Evolutionary conservation across 192 early-diverging fungal genomes (phyloP).

Genomic region (Coemansia sp.): DNA sequence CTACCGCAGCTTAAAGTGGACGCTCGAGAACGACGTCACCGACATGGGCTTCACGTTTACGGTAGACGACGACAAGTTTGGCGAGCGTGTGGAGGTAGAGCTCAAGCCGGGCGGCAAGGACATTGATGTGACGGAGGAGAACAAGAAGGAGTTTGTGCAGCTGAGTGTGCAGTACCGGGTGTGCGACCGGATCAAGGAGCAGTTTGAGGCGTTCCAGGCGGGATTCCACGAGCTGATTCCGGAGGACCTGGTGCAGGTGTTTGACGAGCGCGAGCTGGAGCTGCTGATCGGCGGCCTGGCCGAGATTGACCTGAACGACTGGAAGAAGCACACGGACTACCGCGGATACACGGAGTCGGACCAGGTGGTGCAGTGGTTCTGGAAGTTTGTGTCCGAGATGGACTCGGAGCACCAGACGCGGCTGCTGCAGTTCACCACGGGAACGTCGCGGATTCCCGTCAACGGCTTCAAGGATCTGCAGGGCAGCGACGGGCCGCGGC

Average conservation of each 20-base stretch:
- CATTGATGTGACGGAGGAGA: conserved; percentile 93
- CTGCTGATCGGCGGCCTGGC: conserved; percentile 94
- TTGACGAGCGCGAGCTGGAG: conserved; percentile 98
- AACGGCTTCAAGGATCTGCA: conserved; percentile 99
- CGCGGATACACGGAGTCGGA: conserved; percentile 96
- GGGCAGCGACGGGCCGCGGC: conserved; percentile 91
- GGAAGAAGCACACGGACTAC: conserved; percentile 99
- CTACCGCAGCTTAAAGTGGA: conserved; percentile 89
- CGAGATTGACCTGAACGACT: conserved; percentile 96
- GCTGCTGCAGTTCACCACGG: conserved; percentile 95
- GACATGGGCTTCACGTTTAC: conserved; percentile 86
- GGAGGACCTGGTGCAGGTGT: conserved; percentile 91
- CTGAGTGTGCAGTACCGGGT: conserved; percentile 88
- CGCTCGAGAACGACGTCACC: conserved; percentile 88
- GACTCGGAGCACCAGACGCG: conserved; percentile 93
- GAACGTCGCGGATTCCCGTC: conserved; percentile 95
- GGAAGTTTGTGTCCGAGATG: conserved; percentile 84
- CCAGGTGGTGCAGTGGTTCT: conserved; percentile 94
- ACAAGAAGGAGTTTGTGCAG: conserved; percentile 94
- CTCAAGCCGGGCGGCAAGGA: conserved; percentile 84
- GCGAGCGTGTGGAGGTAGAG: conserved; percentile 83
- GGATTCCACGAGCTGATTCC: conserved; percentile 96
- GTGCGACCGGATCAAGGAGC: conserved; percentile 87
- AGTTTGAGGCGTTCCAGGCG: conserved; percentile 91
- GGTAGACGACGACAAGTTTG: conserved; percentile 94